Evolutionary conservation across 768 basidiomycete species (phyloP).

Genomic region (Hygrocybe punicea): DNA sequence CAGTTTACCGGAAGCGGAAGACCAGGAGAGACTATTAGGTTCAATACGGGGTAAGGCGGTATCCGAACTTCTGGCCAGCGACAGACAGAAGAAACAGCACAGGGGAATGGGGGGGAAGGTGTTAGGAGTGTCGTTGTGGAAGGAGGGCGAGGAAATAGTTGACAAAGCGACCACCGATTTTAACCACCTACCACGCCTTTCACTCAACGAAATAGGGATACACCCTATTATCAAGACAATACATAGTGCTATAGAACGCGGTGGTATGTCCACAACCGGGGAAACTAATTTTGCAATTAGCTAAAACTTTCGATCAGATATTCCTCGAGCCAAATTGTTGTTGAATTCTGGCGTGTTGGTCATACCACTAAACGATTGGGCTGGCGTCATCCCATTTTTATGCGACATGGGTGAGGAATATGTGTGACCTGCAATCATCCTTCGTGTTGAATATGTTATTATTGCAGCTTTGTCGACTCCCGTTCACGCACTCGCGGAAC

Average conservation of each 20-base stretch:
- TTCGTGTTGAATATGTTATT: conserved; percentile 13
- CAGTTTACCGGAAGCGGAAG: conserved; percentile 20
- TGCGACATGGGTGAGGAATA: conserved; percentile 41
- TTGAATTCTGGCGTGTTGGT: conserved; percentile 44
- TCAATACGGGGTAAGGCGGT: conserved; percentile 43
- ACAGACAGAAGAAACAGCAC: conserved; percentile 32
- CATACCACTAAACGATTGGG: conserved; percentile 25
- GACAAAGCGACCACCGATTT: neutral
- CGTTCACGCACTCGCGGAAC: conserved; percentile 16
- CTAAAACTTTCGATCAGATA: conserved; percentile 33
- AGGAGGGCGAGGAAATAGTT: conserved; percentile 5
- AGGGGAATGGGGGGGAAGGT: conserved; percentile 24
- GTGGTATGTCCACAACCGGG: conserved; percentile 30
- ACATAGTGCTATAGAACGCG: conserved; percentile 25
- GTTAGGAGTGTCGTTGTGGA: conserved; percentile 34
- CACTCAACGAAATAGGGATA: conserved; percentile 12
- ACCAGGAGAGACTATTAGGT: conserved; percentile 38
- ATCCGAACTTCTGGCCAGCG: conserved; percentile 41
- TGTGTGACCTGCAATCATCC: conserved; percentile 13
- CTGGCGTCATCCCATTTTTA: conserved; percentile 38
- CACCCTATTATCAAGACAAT: conserved; percentile 24
- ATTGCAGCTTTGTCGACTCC: conserved; percentile 29
- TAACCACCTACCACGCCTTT: neutral
- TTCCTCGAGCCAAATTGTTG: conserved; percentile 35
- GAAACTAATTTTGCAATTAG: neutral